Percentiles rank a stretch among this genome's conserved stretches.
These are phyloP conservation scores for Themeda triandra DNA, from an alignment of 176 grass and related monocot genomes.

Conservation along the genomic window DNA sequence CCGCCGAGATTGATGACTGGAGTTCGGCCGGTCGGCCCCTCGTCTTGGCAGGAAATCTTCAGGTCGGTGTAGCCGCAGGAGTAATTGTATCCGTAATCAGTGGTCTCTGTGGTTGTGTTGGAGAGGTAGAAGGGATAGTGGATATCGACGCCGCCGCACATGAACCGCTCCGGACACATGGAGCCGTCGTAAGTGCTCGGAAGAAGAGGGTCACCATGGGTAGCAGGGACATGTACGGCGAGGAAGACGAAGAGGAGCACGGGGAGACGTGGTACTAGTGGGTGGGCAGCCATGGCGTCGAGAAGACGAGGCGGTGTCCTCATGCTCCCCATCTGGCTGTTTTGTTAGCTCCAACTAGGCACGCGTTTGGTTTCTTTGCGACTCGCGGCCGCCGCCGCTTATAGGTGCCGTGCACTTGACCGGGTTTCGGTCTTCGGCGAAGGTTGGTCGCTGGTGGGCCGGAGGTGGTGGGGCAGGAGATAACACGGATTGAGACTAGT, in stretches of 20 bases:
- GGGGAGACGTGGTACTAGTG: not conserved
- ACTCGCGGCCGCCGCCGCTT: not conserved
- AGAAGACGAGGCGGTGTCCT: not conserved
- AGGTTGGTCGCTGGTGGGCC: not conserved
- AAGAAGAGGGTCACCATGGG: not conserved
- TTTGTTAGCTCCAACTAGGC: not conserved
- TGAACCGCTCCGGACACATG: not conserved
- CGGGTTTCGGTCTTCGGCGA: not conserved
- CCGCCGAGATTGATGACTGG: not conserved
- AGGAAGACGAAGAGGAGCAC: not conserved
- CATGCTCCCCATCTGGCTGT: not conserved
- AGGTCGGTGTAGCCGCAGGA: constrained; percentile 49
- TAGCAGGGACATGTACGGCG: not conserved
- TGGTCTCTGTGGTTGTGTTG: fast-evolving
- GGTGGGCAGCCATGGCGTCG: constrained; percentile 14
- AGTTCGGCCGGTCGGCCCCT: fast-evolving
- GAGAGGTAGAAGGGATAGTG: not conserved
- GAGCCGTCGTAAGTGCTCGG: not conserved
- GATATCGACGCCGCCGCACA: not conserved
- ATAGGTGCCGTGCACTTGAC: not conserved
- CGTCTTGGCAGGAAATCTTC: not conserved
- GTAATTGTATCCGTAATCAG: not conserved
- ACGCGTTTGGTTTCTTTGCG: not conserved
- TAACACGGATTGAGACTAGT: not conserved
- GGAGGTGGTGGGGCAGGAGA: not conserved